Evolutionary conservation across 202 grass and related monocot species (phyloP).

Genomic region (Zoysia matrella): DNA sequence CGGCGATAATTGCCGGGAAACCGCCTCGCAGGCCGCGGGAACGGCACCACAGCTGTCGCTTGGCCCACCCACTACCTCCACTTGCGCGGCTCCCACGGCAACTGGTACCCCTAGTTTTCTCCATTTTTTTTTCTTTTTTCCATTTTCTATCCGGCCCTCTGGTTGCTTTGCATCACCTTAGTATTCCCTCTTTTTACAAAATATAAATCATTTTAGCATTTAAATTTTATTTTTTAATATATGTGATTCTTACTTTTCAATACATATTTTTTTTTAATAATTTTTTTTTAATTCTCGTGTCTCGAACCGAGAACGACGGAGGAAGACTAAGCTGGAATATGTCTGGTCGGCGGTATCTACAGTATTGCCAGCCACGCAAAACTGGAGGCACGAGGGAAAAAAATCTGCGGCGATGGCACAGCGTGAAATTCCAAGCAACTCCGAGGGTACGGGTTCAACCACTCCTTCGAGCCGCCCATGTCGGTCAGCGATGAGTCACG

Average conservation of each 20-base stretch:
- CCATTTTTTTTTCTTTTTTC: neutral
- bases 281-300: no score
- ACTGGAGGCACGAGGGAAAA: neutral
- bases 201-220: no score
- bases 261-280: no score
- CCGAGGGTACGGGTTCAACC: accelerated
- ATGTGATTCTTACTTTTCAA: no score
- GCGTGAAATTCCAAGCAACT: neutral
- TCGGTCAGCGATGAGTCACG: conserved; percentile 15
- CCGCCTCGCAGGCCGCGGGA: conserved; percentile 44
- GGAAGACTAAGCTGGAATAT: no score
- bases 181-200: no score
- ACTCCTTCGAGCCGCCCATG: conserved; percentile 13
- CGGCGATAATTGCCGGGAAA: conserved; percentile 34
- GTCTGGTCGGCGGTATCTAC: neutral
- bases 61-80: conserved; percentile 36
- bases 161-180: no score
- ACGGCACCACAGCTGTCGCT: conserved; percentile 41
- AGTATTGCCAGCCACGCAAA: neutral
- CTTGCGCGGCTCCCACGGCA: conserved; percentile 48
- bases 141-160: neutral
- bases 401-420: neutral
- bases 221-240: no score
- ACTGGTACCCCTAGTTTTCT: neutral
- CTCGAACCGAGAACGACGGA: no score